Base-by-base conservation (phyloP, 1,139 yeast genomes). In the Protomyces lactucae-debilis region DNA sequence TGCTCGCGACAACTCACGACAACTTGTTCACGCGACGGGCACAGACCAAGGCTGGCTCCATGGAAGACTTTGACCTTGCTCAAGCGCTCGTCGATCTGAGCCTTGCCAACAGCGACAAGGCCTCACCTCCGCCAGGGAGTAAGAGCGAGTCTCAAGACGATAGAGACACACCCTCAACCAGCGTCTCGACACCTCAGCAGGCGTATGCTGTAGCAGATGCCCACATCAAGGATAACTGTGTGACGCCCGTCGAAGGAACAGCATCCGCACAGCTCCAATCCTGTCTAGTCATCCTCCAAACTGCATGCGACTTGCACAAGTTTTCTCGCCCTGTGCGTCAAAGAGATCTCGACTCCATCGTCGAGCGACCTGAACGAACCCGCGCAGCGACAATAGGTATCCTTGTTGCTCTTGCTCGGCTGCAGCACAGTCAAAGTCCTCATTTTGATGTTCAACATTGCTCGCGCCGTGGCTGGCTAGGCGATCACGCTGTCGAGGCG, bases 311-410 rank as follows among this genome's bases (percentile, higher is more conserved):
- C 73, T 9, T 68, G 73, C 25, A 88, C 74, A 83, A 84, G 2
- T 88, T 87, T 73, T 85, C 90, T 10, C 78, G 96, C 55, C 78
- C 79, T 60, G 90, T 85, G 1, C 78, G 90, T 9, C 87, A 86
- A 72, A 76, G 85, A 1, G 86, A 87, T 71, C 75, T 82, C 57
- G 78, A 86, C 23, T 84, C 93, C 0, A 86, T 89, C 55, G 95
- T 89, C 39, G 96, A 89, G 74, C 78, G 95, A 57, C 96, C 96
- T 0, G 93, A 89, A 75, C 77, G 96, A 56, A 76, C 89, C 60
- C 78, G 86, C 67, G 95, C 96, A 0, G 80, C 87, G 16, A 83
- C 91, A 32, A 78, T 89, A 68, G 96, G 96, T 0, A 82, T 89
- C 21, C 84, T 92, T 0, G 86, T 78, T 10, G 79, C 78, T 67